Evolutionary conservation across 2,329 filamentous ascomycete species (phyloP).

Genomic region (Magnaporthiopsis rhizophila): DNA sequence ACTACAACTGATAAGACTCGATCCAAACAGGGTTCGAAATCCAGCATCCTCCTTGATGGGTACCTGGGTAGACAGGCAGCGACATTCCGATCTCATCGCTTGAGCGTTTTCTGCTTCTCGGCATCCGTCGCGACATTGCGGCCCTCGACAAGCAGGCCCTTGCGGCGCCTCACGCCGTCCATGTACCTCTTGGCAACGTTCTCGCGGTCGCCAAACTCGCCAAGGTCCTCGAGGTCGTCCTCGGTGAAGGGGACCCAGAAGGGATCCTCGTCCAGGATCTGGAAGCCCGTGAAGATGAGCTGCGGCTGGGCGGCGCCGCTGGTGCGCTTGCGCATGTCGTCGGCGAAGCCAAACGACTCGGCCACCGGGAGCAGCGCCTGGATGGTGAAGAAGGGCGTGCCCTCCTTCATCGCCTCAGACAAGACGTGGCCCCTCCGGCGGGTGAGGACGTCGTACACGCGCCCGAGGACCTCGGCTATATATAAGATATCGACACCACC

Average conservation of each 20-base stretch:
- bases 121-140: constrained; percentile 73
- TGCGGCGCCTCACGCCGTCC: constrained; percentile 76
- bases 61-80: not conserved
- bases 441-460: constrained; percentile 97
- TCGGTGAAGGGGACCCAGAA: constrained; percentile 98
- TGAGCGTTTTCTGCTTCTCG: constrained; percentile 77
- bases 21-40: not conserved
- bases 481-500: not conserved
- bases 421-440: constrained; percentile 83
- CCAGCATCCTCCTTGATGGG: not conserved
- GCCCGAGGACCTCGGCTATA: constrained; percentile 79
- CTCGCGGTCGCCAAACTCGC: constrained; percentile 86
- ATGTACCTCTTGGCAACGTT: constrained; percentile 96
- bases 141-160: constrained; percentile 79
- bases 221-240: constrained; percentile 91
- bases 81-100: constrained; percentile 32
- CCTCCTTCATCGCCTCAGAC: constrained; percentile 86
- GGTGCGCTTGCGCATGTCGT: constrained; percentile 93
- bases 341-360: constrained; percentile 90
- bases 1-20: too few species aligned
- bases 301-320: constrained; percentile 87
- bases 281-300: constrained; percentile 86
- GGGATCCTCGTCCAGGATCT: constrained; percentile 89
- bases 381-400: constrained; percentile 94
- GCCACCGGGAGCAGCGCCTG: constrained; percentile 80